Conservation (phyloP, 352 stramenopile genomes). For the Elongisporangium prolatum region DNA sequence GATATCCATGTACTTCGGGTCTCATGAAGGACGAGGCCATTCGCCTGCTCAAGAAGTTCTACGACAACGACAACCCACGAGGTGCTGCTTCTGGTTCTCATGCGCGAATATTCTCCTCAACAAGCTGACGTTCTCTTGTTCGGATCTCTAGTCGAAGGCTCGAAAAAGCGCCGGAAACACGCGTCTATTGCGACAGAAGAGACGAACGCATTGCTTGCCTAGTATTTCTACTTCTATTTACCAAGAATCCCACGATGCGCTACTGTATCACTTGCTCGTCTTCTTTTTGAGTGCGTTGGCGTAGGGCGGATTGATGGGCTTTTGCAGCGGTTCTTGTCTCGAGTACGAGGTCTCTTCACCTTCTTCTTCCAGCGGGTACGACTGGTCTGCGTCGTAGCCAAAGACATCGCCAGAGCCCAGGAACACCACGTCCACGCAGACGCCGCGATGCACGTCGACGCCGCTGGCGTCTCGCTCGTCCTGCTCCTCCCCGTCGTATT, state of each 20-base stretch:
- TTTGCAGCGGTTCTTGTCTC: constrained; percentile 75
- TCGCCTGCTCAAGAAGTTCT: constrained; percentile 83
- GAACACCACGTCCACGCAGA: constrained; percentile 65
- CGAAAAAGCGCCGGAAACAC: constrained; percentile 69
- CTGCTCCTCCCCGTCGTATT: constrained; percentile 41
- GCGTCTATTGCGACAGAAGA: constrained; percentile 15
- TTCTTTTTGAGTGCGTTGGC: constrained; percentile 64
- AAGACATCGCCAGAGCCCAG: constrained; percentile 71
- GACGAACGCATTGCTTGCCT: neutral
- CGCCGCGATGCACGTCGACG: constrained; percentile 32
- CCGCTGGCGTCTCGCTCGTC: constrained; percentile 16
- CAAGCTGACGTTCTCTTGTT: constrained; percentile 1
- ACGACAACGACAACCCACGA: constrained; percentile 85
- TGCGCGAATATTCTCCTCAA: neutral
- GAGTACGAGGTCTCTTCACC: constrained; percentile 30
- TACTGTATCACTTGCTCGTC: constrained; percentile 17
- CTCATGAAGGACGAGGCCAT: constrained; percentile 85
- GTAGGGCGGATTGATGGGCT: constrained; percentile 86
- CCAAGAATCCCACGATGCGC: constrained; percentile 5
- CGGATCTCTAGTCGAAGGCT: constrained; percentile 50
- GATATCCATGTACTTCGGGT: constrained; percentile 60
- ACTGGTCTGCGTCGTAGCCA: constrained; percentile 79
- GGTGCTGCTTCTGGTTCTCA: constrained; percentile 22
- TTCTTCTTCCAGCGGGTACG: constrained; percentile 63
- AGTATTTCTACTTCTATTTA: neutral